These are phyloP conservation scores for Inga oerstediana DNA, from an alignment of 306 rosid genomes.

Conservation along the genomic window DNA sequence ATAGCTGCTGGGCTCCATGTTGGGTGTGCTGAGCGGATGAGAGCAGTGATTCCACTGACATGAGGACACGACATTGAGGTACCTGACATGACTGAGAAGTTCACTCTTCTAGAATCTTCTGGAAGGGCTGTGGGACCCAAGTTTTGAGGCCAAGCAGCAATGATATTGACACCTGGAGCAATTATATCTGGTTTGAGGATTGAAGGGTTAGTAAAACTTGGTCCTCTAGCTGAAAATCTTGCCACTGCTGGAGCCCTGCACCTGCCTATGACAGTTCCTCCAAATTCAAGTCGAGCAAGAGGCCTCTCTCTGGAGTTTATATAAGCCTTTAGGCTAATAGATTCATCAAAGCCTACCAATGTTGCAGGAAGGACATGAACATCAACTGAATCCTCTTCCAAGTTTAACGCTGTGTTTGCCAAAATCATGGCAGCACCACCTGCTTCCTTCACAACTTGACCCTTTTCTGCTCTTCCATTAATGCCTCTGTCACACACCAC, in stretches of 20 bases:
- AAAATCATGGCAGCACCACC: constrained; percentile 92
- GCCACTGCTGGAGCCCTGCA: constrained; percentile 85
- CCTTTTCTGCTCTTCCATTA: constrained; percentile 90
- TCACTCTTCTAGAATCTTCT: constrained; percentile 77
- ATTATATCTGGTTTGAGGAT: constrained; percentile 92
- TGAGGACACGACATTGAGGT: constrained; percentile 80
- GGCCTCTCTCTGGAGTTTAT: constrained; percentile 71
- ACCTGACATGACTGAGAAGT: constrained; percentile 85
- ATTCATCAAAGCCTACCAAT: constrained; percentile 78
- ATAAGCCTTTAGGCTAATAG: constrained; percentile 61
- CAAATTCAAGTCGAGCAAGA: constrained; percentile 63
- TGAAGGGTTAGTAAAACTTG: constrained; percentile 79
- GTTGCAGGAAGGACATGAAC: constrained; percentile 95
- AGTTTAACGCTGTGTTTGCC: constrained; percentile 75
- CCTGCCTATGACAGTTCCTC: constrained; percentile 76
- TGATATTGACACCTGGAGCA: constrained; percentile 95
- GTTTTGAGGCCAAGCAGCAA: constrained; percentile 99
- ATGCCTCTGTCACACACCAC: constrained; percentile 91
- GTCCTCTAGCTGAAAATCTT: constrained; percentile 86
- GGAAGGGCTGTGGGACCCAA: constrained; percentile 87
- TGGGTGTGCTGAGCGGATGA: constrained; percentile 61
- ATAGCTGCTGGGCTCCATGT: constrained; percentile 76
- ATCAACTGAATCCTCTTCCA: constrained; percentile 89
- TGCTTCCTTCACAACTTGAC: constrained; percentile 83
- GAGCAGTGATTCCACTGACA: constrained; percentile 70